phyloP scores from a whole-genome alignment of 148 eudicot species.

The Rheum nobile region DNA sequence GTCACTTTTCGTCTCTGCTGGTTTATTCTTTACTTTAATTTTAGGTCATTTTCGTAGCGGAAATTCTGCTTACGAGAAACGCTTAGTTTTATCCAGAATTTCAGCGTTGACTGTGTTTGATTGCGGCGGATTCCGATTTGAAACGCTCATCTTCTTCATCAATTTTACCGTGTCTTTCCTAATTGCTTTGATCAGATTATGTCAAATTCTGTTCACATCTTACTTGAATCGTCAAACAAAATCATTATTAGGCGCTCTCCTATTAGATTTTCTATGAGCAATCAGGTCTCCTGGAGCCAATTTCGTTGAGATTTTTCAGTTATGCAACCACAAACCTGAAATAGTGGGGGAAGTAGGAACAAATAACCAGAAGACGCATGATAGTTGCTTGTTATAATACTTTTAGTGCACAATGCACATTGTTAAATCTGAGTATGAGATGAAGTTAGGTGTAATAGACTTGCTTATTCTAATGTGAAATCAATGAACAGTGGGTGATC shows the following conservation, averaged over 20 bases:
- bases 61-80: neutral
- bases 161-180: neutral
- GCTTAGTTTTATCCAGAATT: neutral
- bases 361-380: neutral
- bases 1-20: neutral
- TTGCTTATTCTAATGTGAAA: neutral
- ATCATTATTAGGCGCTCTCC: neutral
- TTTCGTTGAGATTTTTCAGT: neutral
- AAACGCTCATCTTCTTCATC: neutral
- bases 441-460: neutral
- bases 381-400: neutral
- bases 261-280: neutral
- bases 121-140: neutral
- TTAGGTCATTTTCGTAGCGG: neutral
- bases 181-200: neutral
- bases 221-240: neutral
- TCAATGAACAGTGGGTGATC: constrained; percentile 63
- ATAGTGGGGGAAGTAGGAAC: neutral
- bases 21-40: neutral
- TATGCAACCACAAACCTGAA: neutral
- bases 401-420: neutral
- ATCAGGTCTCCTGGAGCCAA: neutral
- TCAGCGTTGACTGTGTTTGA: neutral
- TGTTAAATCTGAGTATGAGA: neutral
- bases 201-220: neutral